Percentiles rank a stretch among this genome's conserved stretches.
Evolutionary conservation across 2,329 filamentous ascomycete genomes (phyloP).

Genomic region (Colletotrichum cuscutae): DNA sequence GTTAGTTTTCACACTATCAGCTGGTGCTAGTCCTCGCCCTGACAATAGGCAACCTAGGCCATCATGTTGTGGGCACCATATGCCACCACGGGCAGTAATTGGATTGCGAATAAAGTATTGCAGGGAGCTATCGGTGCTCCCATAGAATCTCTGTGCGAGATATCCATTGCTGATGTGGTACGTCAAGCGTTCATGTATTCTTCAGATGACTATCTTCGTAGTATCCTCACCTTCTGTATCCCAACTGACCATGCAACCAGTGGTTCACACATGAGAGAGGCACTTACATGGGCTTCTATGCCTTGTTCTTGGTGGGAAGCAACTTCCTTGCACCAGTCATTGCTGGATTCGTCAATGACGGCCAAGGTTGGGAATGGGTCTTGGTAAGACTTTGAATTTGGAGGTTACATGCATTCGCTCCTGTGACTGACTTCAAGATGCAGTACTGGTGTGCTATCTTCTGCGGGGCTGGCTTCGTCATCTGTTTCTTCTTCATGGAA

Average conservation of each 20-base stretch:
- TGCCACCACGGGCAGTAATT: constrained; percentile 37
- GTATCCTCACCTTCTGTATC: not conserved
- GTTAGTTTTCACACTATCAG: constrained; percentile 31
- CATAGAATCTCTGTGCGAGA: constrained; percentile 58
- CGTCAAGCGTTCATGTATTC: not conserved
- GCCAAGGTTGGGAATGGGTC: constrained; percentile 52
- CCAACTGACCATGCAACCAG: not conserved
- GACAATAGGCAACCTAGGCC: not conserved
- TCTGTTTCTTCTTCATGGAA: constrained; percentile 67
- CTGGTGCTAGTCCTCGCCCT: not conserved
- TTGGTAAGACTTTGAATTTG: constrained; percentile 39
- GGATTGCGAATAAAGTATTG: constrained; percentile 56
- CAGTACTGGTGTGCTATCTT: constrained; percentile 53
- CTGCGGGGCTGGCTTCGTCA: constrained; percentile 45
- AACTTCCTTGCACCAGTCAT: constrained; percentile 58
- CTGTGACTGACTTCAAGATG: not conserved
- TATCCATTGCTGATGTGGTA: constrained; percentile 53
- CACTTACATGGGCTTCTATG: constrained; percentile 55
- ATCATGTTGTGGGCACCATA: constrained; percentile 42
- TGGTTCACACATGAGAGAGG: constrained; percentile 54
- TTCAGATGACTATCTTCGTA: accelerated
- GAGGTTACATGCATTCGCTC: no score
- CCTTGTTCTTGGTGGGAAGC: constrained; percentile 49
- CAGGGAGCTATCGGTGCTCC: constrained; percentile 56
- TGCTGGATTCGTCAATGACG: constrained; percentile 55